Evolutionary conservation across 768 basidiomycete genomes (phyloP), one percentile per base, ranked within the genome.

Genomic region (Tricholoma terreum): DNA sequence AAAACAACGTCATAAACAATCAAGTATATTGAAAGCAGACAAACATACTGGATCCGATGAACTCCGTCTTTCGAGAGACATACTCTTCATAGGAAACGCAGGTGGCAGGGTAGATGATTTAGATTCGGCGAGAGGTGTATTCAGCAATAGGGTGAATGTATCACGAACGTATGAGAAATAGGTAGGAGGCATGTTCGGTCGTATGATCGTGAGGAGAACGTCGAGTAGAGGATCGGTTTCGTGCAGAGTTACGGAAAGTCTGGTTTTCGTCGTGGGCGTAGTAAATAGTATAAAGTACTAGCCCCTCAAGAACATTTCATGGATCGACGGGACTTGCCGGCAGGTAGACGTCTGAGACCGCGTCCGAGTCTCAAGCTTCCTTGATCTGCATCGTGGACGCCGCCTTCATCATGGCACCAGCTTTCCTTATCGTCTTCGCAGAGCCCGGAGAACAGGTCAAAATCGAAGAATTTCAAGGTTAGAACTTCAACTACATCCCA

Each of bases 381-480:
- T n/a, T n/a, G n/a, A n/a, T n/a, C n/a, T n/a, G n/a, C n/a, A n/a
- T n/a, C n/a, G n/a, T n/a, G n/a, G n/a, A n/a, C n/a, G n/a, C n/a
- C n/a, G n/a, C n/a, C n/a, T n/a, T n/a, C n/a, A n/a, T n/a, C n/a
- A n/a, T n/a, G n/a, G n/a, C n/a, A n/a, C n/a, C n/a, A n/a, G n/a
- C n/a, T n/a, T n/a, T n/a, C n/a, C n/a, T n/a, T n/a, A n/a, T n/a
- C n/a, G n/a, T n/a, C n/a, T n/a, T n/a, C n/a, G 74, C 79, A n/a
- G n/a, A n/a, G n/a, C n/a, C 80, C 6, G 79, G 77, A 4, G 48
- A 62, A 4, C 65, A 70, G 34, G 75, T 81, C 10, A 52, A 77
- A 2, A 60, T 80, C 9, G 72, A 77, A 1, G 80, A 83, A 55
- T 83, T 80, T 50, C 80, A 82, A 60, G 79, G 77, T 75, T 27